Evolutionary conservation across 305 asterid species (phyloP), one percentile per base, ranked within the genome.

Genomic region (Solanum aculeatissimum): DNA sequence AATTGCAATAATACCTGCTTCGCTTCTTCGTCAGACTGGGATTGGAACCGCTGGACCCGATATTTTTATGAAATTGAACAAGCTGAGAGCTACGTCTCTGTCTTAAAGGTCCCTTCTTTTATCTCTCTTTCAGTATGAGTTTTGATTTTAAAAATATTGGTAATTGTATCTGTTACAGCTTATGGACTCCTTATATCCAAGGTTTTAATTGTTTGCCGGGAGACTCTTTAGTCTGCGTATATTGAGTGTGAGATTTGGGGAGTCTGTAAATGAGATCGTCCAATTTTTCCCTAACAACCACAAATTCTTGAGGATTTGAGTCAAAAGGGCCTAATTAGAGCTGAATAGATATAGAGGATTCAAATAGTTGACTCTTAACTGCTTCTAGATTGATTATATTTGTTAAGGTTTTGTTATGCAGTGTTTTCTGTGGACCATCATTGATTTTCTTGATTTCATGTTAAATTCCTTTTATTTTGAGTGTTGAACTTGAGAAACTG

Each of bases 1-100:
- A 70, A 77, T 81, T 83, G 54, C 11, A 84, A 71, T 18, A 87
- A 85, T 62, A 8, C 70, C 79, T 84, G 89, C 78, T 74, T 57
- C 80, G 78, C 79, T 80, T 75, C 89, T 75, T 79, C 85, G 23
- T 87, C 89, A 5, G 95, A 91, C 78, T 96, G 98, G 99, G 97
- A 96, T 91, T 95, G 99, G 99, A 94, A 91, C 83, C 86, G 91
- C 84, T 96, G 99, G 99, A 92, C 92, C 21, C 93, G 95, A 85
- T 91, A 96, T 92, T 95, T 96, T 87, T 86, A 94, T 40, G 98
- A 94, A 88, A 93, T 94, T 86, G 98, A 96, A 85, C 97, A 92
- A 91, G 95, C 95, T 27, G 98, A 96, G 87, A 94, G 90, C 87
- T 91, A 90, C 86, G 90, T 94, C 49, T 94, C 97, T 84, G 86